Base-by-base conservation (phyloP, 2,329 filamentous ascomycete species). In the Scedosporium apiospermum region DNA sequence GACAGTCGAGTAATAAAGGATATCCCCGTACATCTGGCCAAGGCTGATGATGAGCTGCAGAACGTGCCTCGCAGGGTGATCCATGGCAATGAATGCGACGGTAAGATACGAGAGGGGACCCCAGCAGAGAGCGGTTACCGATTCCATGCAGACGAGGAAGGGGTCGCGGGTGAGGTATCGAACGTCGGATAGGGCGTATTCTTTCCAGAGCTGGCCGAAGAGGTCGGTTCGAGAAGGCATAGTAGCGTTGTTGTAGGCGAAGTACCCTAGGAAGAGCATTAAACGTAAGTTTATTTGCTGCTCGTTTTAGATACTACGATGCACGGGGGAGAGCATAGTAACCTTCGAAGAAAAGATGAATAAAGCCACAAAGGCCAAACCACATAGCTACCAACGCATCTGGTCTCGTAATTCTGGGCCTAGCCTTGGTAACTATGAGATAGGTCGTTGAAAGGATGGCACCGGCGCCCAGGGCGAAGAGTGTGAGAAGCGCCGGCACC, bases 341-440 rank as follows among this genome's bases (percentile, higher is more conserved):
- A 74, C 74, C 75, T 67, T 80, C 77, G 51, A 80, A 74, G 65
- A 77, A 73, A n/a, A 76, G 60, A 65, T 78, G 76, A 64, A 77
- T 78, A 65, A 67, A 82, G 72, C 76, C 82, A 80, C 88, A 90
- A 14, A 93, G 78, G 23, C 88, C 81, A 72, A 93, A 93, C 90
- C 90, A 93, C 74, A 91, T 74, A 23, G 88, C 83, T 4, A 82
- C 82, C 12, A 81, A 67, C 57, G 85, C 78, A 66, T 91, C 88
- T 27, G 71, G 72, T 6, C 68, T 73, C 38, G 77, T 75, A 61
- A 91, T 70, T 9, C 73, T 76, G 1, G 85, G 83, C 21, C 83
- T 78, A 46, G 79, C 69, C 63, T 74, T 75, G 66, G 81, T 83
- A 64, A 84, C 78, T 44, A 86, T 66, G 6, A 80, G 63, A 62